These are phyloP conservation scores for Catharanthus roseus DNA, from an alignment of 257 asterid species.

Conservation along the genomic window DNA sequence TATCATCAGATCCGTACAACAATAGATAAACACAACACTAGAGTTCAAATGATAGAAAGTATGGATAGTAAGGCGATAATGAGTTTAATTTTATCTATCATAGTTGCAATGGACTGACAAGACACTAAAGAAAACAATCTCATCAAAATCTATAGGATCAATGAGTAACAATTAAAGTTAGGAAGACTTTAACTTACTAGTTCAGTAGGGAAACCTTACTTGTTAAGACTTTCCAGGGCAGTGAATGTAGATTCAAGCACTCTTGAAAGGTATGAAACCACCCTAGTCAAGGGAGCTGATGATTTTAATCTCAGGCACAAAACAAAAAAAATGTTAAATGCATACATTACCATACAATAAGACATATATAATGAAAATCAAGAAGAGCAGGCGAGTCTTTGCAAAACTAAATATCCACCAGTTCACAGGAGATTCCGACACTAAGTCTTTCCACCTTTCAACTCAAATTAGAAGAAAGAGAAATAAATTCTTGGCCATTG, in stretches of 20 bases:
- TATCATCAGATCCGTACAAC: too few relatives aligned
- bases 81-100: too few relatives aligned
- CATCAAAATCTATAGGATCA: not conserved
- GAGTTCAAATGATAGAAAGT: too few relatives aligned
- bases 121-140: not conserved
- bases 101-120: too few relatives aligned
- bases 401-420: not conserved
- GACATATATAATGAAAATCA: not conserved
- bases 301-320: conserved; percentile 10
- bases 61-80: too few relatives aligned
- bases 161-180: not conserved
- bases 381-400: not conserved
- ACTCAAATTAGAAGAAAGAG: too few relatives aligned
- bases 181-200: conserved; percentile 44
- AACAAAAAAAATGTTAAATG: not conserved
- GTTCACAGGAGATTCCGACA: too few relatives aligned
- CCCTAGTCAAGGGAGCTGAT: conserved; percentile 44
- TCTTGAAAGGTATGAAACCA: conserved; percentile 89
- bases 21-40: too few relatives aligned
- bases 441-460: too few relatives aligned
- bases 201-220: conserved; percentile 87
- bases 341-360: not conserved
- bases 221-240: conserved; percentile 93
- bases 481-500: too few relatives aligned
- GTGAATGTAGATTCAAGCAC: conserved; percentile 97